Percentiles rank a stretch among this genome's conserved stretches.
phyloP scores from a whole-genome alignment of 225 moss, liverwort and hornwort species.

The Physcomitrium patens region DNA sequence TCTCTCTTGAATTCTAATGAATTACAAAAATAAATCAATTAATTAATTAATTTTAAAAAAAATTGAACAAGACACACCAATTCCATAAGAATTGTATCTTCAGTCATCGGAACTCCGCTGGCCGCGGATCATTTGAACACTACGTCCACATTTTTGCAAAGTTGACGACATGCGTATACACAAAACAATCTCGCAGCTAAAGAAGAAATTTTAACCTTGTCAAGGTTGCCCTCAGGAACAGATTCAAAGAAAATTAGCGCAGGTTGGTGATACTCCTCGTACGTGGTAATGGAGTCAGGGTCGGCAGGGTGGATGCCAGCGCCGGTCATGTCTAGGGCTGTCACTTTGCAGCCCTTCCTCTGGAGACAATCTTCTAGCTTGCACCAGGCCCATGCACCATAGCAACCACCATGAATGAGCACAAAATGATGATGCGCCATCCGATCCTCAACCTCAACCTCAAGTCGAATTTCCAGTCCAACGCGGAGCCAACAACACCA shows the following conservation, averaged over 20 bases:
- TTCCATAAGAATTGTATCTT: not conserved
- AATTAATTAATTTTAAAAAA: too few relatives aligned
- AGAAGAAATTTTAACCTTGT: not conserved
- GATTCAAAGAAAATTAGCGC: conserved; percentile 24
- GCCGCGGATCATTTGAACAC: not conserved
- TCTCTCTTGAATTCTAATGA: too few relatives aligned
- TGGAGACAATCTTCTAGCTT: conserved; percentile 9
- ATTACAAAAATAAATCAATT: too few relatives aligned
- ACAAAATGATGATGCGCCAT: conserved; percentile 14
- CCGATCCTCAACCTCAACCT: too few relatives aligned
- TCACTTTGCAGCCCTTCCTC: conserved; percentile 27
- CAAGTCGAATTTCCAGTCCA: too few relatives aligned
- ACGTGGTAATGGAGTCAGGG: conserved; percentile 30
- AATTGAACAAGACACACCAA: not conserved
- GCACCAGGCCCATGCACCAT: conserved; percentile 41
- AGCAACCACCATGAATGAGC: conserved; percentile 32
- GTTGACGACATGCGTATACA: too few relatives aligned
- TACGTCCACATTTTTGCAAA: not conserved
- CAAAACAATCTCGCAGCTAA: not conserved
- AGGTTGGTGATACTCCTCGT: conserved; percentile 34
- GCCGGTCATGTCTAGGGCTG: conserved; percentile 26
- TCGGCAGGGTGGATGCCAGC: conserved; percentile 12
- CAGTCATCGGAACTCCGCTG: not conserved
- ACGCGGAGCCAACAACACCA: too few relatives aligned
- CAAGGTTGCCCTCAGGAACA: conserved; percentile 5